Conservation (phyloP, 352 stramenopile species). For the Phytophthora europaea region DNA sequence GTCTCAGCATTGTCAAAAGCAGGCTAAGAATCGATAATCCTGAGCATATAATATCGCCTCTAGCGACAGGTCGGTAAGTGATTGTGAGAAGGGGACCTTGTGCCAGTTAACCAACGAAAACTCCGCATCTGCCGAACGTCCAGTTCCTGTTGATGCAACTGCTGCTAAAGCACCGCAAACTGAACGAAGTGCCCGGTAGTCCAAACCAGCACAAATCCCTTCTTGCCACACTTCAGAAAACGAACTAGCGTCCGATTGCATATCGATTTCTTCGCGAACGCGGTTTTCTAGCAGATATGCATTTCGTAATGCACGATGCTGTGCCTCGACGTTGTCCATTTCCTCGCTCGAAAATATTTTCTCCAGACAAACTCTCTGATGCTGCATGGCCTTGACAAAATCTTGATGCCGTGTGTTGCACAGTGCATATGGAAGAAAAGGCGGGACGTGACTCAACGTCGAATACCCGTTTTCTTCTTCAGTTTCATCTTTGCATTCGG, state of each 20-base stretch:
- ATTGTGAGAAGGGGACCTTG: conserved; percentile 30
- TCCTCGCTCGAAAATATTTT: conserved; percentile 27
- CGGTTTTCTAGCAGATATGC: conserved; percentile 32
- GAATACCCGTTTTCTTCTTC: background rate
- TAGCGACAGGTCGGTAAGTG: conserved; percentile 29
- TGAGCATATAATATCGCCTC: conserved; percentile 36
- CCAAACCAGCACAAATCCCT: conserved; percentile 19
- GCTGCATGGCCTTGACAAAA: conserved; percentile 28
- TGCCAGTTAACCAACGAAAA: conserved; percentile 38
- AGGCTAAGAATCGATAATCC: conserved; percentile 23
- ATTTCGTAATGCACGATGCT: conserved; percentile 35
- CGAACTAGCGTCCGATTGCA: conserved; percentile 12
- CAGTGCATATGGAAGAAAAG: conserved; percentile 24
- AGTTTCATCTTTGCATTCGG: conserved; percentile 10
- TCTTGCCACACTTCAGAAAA: conserved; percentile 30
- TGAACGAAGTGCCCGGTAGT: conserved; percentile 26
- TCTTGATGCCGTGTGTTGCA: conserved; percentile 38
- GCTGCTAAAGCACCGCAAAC: conserved; percentile 36
- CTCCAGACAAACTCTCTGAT: conserved; percentile 23
- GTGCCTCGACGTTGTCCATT: conserved; percentile 32
- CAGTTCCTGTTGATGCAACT: conserved; percentile 2
- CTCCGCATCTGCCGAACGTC: background rate
- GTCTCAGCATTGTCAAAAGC: conserved; percentile 2
- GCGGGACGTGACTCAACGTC: conserved; percentile 7
- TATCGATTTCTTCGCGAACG: conserved; percentile 27